These are phyloP conservation scores for Naumovozyma baii DNA, from an alignment of 805 yeast genomes.

Conservation along the genomic window DNA sequence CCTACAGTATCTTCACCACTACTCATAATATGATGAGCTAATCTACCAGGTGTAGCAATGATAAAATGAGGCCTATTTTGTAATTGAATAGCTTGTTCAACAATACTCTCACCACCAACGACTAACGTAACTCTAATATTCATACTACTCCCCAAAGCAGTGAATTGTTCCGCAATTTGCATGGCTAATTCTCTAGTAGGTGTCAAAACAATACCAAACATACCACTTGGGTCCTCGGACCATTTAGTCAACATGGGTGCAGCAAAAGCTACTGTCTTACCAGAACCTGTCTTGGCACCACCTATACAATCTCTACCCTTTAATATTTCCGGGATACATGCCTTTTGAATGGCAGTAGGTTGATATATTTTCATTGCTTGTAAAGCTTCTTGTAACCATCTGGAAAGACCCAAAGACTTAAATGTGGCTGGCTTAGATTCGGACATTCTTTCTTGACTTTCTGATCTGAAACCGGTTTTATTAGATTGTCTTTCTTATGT, in stretches of 20 bases:
- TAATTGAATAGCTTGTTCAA: conserved; percentile 74
- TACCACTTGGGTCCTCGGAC: conserved; percentile 92
- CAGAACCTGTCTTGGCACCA: conserved; percentile 96
- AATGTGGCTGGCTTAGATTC: conserved; percentile 30
- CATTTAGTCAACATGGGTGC: conserved; percentile 93
- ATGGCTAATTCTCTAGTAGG: conserved; percentile 92
- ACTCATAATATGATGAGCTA: conserved; percentile 81
- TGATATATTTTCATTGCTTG: conserved; percentile 67
- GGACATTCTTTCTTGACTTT: conserved; percentile 4
- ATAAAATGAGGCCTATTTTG: conserved; percentile 86
- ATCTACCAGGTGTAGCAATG: conserved; percentile 93
- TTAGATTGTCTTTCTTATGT: neutral
- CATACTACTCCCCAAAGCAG: conserved; percentile 84
- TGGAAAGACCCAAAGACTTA: conserved; percentile 61
- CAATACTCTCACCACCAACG: conserved; percentile 93
- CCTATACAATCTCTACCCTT: conserved; percentile 84
- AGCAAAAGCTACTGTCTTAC: conserved; percentile 95
- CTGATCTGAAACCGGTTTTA: neutral
- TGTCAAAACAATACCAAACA: conserved; percentile 79
- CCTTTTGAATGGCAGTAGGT: conserved; percentile 81
- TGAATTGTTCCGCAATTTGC: conserved; percentile 94
- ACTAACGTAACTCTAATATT: conserved; percentile 74
- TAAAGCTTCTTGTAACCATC: conserved; percentile 79
- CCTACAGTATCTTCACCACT: conserved; percentile 82
- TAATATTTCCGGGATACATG: conserved; percentile 81